Base-by-base conservation (phyloP, 257 asterid species). In the Solanum ossicruentum region DNA sequence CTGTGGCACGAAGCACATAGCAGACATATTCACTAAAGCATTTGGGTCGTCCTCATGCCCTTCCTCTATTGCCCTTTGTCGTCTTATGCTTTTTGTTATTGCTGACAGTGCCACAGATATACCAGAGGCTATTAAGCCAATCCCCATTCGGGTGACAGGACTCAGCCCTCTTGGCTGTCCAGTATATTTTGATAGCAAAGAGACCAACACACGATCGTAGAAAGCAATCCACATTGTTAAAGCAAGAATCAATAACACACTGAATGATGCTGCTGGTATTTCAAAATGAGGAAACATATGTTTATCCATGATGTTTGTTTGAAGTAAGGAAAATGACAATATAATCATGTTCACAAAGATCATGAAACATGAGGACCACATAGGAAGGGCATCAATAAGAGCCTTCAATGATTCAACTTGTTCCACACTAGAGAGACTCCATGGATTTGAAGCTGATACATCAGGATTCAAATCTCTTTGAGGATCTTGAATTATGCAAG, bases 251-350 rank as follows among this genome's bases (percentile, higher is more conserved):
- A 71, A 0, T 12, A 87, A 80, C 52, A 84, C 66, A 12, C 66
- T 47, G 60, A 87, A 84, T 49, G 87, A 86, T 73, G 87, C 89
- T 18, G 89, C 84, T 36, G 89, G 89, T 28, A 86, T 23, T 56
- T 86, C 84, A 7, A 87, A 49, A 11, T 70, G 82, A 9, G 88
- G 71, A 13, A 63, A 83, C 2, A 83, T 15, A 51, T 86, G 86
- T 65, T 84, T 73, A 26, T 86, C 80, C 86, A 86, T 72, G 2
- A 57, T 72, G 0, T 72, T 72, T 3, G 39, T 20, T 72, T 72
- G 80, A n/a, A 72, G 80, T 55, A 15, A 20, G 9, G 80, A 51
- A 83, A 86, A 83, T n/a, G 85, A 15, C 2, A 10, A 1, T 0
- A 70, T 41, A 56, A 26, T 23, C 20, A 8, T 56, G 54, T 41